A percentile compares a stretch with the other conserved stretches of the same genome.
These are phyloP conservation scores for Saccharomyces uvarum DNA, from an alignment of 1,139 yeast genomes.

Conservation along the genomic window DNA sequence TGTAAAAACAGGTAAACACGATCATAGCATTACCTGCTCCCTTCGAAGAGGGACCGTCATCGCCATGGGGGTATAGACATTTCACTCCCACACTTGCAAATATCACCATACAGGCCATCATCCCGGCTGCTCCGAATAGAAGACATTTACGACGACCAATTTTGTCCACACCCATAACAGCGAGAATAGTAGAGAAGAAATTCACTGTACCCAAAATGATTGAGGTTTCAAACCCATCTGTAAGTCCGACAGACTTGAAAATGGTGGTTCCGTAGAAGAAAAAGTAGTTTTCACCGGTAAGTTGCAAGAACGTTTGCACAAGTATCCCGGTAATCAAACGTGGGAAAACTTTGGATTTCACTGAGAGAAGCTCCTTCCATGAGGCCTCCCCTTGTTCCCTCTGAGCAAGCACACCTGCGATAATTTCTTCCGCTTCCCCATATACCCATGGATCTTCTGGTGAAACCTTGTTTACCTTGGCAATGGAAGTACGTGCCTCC, in stretches of 20 bases:
- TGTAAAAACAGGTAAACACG: conserved; percentile 63
- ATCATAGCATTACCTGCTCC: conserved; percentile 56
- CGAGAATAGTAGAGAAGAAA: not conserved
- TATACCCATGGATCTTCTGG: conserved; percentile 29
- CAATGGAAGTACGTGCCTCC: conserved; percentile 40
- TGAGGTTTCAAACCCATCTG: not conserved
- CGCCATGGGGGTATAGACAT: not conserved
- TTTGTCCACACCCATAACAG: not conserved
- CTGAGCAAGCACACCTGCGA: not conserved
- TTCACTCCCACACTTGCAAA: not conserved
- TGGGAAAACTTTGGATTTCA: not conserved
- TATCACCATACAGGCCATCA: not conserved
- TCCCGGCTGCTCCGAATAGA: not conserved
- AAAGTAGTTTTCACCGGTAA: not conserved
- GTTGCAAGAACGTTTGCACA: not conserved
- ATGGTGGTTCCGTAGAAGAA: not conserved
- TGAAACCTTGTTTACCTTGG: conserved; percentile 38
- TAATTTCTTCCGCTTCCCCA: not conserved
- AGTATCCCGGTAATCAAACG: not conserved
- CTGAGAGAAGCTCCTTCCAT: not conserved
- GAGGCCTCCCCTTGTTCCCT: not conserved
- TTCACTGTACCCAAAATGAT: not conserved
- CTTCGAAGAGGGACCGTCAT: not conserved
- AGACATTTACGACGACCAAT: not conserved
- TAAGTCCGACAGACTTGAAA: not conserved